These are phyloP conservation scores for Boletus semigastroideus DNA, from an alignment of 1,284 basidiomycete genomes.

Conservation along the genomic window DNA sequence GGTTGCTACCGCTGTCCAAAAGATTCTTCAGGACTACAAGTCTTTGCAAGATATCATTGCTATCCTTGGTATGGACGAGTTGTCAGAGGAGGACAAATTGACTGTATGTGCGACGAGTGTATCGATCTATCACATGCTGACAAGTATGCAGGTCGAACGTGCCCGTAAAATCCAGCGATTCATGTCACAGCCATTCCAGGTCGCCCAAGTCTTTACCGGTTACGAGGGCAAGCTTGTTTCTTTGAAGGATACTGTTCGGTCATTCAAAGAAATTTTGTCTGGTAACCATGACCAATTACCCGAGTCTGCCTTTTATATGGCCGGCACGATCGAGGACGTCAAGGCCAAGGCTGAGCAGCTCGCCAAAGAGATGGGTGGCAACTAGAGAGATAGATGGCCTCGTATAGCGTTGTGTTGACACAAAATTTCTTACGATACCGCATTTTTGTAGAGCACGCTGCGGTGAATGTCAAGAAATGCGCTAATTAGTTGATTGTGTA, in stretches of 20 bases:
- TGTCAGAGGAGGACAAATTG: slow-evolving; percentile 99
- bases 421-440: slow-evolving; percentile 10
- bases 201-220: slow-evolving; percentile 99
- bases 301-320: slow-evolving; percentile 94
- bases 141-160: slow-evolving; percentile 67
- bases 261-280: slow-evolving; percentile 95
- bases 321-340: slow-evolving; percentile 92
- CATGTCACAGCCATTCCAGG: slow-evolving; percentile 99
- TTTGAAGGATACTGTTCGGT: slow-evolving; percentile 89
- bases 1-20: slow-evolving; percentile 93
- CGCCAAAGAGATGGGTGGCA: slow-evolving; percentile 82
- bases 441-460: neutral
- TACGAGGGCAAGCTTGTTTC: slow-evolving; percentile 95
- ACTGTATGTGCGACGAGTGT: slow-evolving; percentile 61
- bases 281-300: slow-evolving; percentile 88
- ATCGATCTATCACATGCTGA: slow-evolving; percentile 1
- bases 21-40: slow-evolving; percentile 99
- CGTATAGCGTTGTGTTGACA: slow-evolving; percentile 8
- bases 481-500: too few relatives aligned
- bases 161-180: slow-evolving; percentile 93
- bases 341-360: slow-evolving; percentile 96
- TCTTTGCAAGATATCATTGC: slow-evolving; percentile 97
- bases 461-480: neutral
- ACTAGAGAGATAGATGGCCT: slow-evolving; percentile 38
- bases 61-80: slow-evolving; percentile 99